phyloP scores from a whole-genome alignment of 768 basidiomycete genomes.

The Rhodotorula diobovata region DNA sequence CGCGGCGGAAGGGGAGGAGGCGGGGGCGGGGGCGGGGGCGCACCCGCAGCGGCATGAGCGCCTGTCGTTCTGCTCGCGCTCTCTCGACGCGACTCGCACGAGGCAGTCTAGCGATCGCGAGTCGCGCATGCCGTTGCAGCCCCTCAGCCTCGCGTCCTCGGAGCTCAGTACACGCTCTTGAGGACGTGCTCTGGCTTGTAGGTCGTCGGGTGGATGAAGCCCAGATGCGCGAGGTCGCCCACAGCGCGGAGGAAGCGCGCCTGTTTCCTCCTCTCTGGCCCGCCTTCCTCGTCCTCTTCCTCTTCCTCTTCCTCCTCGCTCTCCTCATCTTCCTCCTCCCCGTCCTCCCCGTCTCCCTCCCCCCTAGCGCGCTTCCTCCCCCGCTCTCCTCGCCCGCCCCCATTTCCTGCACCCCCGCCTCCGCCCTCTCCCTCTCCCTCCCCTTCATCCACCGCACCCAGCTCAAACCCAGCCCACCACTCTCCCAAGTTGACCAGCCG shows the following conservation, averaged over 20 bases:
- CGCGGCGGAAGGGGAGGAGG: slow-evolving; percentile 10
- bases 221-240: slow-evolving; percentile 37
- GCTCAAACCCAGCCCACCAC: slow-evolving; percentile 40
- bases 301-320: slow-evolving; percentile 12
- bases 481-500: slow-evolving; percentile 41
- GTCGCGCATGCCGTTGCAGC: too few relatives aligned
- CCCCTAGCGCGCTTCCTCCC: neutral
- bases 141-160: too few relatives aligned
- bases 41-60: neutral
- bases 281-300: slow-evolving; percentile 20
- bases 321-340: neutral
- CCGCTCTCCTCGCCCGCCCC: neutral
- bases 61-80: neutral
- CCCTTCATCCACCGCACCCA: slow-evolving; percentile 20
- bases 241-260: slow-evolving; percentile 41
- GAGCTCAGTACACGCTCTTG: slow-evolving; percentile 38
- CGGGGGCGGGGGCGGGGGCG: neutral
- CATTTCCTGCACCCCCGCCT: neutral
- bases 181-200: slow-evolving; percentile 41
- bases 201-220: slow-evolving; percentile 40
- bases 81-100: neutral
- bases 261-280: slow-evolving; percentile 31
- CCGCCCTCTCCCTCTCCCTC: neutral
- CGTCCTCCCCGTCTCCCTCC: neutral
- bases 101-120: neutral